These are phyloP conservation scores for Lentinula boryana DNA, from an alignment of 768 basidiomycete genomes.

Conservation along the genomic window DNA sequence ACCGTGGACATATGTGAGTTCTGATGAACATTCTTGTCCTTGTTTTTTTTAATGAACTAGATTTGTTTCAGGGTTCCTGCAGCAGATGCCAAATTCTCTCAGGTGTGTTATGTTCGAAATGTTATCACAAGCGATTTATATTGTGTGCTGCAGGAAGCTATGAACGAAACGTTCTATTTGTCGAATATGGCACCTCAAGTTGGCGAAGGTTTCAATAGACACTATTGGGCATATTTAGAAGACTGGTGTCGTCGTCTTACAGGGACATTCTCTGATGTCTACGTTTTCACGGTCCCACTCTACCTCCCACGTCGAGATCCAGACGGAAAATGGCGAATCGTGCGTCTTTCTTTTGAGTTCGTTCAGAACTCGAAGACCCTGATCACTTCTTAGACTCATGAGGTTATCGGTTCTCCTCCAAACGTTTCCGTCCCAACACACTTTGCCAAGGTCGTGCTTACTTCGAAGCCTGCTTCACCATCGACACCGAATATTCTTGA, in stretches of 20 bases:
- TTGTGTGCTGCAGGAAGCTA: slow-evolving; percentile 55
- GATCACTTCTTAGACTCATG: slow-evolving; percentile 59
- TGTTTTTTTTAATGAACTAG: background rate
- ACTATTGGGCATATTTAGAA: slow-evolving; percentile 97
- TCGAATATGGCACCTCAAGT: slow-evolving; percentile 99
- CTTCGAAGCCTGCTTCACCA: slow-evolving; percentile 69
- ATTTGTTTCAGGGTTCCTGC: slow-evolving; percentile 73
- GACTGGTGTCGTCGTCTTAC: slow-evolving; percentile 94
- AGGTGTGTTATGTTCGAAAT: slow-evolving; percentile 34
- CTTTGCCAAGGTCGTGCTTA: slow-evolving; percentile 92
- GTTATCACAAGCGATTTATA: background rate
- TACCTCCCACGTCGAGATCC: slow-evolving; percentile 82
- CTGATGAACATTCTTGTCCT: background rate
- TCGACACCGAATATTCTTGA: slow-evolving; percentile 66
- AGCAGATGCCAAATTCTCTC: slow-evolving; percentile 89
- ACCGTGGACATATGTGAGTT: slow-evolving; percentile 92
- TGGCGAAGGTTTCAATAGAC: slow-evolving; percentile 94
- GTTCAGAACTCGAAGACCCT: background rate
- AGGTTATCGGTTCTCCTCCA: slow-evolving; percentile 91
- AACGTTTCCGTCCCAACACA: slow-evolving; percentile 94
- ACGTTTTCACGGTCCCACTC: slow-evolving; percentile 96
- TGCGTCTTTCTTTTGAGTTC: slow-evolving; percentile 33
- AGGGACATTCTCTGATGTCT: slow-evolving; percentile 85
- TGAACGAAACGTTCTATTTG: slow-evolving; percentile 94
- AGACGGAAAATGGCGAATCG: slow-evolving; percentile 95